phyloP scores from a whole-genome alignment of 768 basidiomycete species.

The Tubosaeta sp. region DNA sequence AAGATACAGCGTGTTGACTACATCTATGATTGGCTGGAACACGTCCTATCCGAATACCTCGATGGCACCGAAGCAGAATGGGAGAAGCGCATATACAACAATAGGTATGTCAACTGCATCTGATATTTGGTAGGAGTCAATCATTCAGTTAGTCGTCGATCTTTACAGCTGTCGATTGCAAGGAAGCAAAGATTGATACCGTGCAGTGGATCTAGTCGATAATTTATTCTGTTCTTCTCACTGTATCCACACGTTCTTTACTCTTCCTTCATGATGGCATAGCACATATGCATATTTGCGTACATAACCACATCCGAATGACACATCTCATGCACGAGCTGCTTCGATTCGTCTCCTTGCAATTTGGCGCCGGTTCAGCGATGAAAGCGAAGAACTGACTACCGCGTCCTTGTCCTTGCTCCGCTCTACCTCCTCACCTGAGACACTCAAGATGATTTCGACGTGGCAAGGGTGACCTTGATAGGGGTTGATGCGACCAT shows the following conservation, averaged over 20 bases:
- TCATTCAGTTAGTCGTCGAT: neutral
- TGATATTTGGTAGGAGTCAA: neutral
- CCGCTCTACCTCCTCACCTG: constrained; percentile 84
- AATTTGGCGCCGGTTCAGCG: constrained; percentile 81
- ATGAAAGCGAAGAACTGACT: constrained; percentile 46
- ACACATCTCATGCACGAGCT: constrained; percentile 47
- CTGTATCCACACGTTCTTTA: constrained; percentile 8
- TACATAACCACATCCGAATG: constrained; percentile 25
- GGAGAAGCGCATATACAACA: constrained; percentile 24
- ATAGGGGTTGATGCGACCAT: constrained; percentile 98
- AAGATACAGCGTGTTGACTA: constrained; percentile 32
- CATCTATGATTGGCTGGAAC: constrained; percentile 40
- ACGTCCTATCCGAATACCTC: constrained; percentile 25
- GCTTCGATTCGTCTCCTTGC: constrained; percentile 88
- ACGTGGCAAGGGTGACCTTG: constrained; percentile 97
- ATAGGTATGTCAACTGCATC: constrained; percentile 22
- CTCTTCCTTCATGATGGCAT: neutral
- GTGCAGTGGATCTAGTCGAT: constrained; percentile 6
- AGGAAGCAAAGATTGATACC: neutral
- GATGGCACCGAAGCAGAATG: constrained; percentile 26
- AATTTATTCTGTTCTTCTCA: neutral
- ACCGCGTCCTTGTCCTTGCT: constrained; percentile 74
- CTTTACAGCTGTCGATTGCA: constrained; percentile 9
- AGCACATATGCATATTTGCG: constrained; percentile 24
- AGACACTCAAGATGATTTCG: constrained; percentile 84